These are phyloP conservation scores for Penicillium salamii DNA, from an alignment of 495 filamentous ascomycete species.

Conservation along the genomic window DNA sequence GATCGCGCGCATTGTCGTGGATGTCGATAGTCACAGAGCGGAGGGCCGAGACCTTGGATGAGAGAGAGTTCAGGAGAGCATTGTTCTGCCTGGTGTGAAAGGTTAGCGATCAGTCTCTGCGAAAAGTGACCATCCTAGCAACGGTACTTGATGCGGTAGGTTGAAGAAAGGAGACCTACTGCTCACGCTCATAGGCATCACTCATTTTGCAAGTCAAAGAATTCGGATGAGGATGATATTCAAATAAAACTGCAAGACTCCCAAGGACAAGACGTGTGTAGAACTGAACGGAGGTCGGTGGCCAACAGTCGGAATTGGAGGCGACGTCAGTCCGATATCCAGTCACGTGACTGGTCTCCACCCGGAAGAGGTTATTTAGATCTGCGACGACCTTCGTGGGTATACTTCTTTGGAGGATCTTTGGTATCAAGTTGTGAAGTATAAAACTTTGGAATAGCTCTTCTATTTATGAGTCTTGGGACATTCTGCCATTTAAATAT, in stretches of 20 bases:
- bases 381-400: no score
- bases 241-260: neutral
- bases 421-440: no score
- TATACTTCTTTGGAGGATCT: no score
- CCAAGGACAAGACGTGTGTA: neutral
- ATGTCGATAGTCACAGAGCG: slow-evolving; percentile 98
- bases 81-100: slow-evolving; percentile 75
- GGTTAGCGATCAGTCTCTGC: slow-evolving; percentile 6
- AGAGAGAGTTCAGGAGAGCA: slow-evolving; percentile 86
- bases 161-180: slow-evolving; percentile 38
- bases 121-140: neutral
- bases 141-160: neutral
- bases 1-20: slow-evolving; percentile 87
- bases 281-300: neutral
- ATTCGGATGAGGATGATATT: neutral
- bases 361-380: no score
- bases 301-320: neutral
- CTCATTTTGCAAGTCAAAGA: slow-evolving; percentile 61
- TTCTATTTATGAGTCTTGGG: no score
- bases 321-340: neutral
- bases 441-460: no score
- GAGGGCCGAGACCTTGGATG: slow-evolving; percentile 83
- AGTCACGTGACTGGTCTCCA: neutral
- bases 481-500: no score
- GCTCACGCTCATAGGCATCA: slow-evolving; percentile 91